Conservation (phyloP, 2,329 filamentous ascomycete species). For the Verticillium tricorpus region DNA sequence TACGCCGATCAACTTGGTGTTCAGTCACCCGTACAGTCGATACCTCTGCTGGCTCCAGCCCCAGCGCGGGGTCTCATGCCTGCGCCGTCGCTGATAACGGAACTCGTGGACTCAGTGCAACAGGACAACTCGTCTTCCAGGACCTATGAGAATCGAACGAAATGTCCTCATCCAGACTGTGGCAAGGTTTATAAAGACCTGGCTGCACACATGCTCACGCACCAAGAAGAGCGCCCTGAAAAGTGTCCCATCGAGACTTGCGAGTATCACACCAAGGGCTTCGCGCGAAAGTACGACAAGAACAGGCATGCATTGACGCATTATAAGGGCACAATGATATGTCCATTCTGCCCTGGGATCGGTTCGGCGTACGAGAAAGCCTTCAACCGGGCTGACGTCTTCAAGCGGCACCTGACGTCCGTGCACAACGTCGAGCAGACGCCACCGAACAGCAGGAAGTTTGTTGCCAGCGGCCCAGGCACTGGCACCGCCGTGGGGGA, state of each 20-base stretch:
- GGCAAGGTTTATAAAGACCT: slow-evolving; percentile 59
- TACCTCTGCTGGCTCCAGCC: not conserved
- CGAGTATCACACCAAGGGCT: slow-evolving; percentile 91
- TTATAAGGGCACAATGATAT: slow-evolving; percentile 98
- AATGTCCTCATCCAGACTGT: slow-evolving; percentile 54
- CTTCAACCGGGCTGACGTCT: slow-evolving; percentile 94
- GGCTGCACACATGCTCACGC: slow-evolving; percentile 91
- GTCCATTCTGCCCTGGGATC: slow-evolving; percentile 87
- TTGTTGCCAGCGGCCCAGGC: slow-evolving; percentile 34
- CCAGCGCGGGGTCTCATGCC: slow-evolving; percentile 1
- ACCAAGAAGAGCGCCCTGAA: slow-evolving; percentile 88
- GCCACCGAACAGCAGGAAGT: slow-evolving; percentile 82
- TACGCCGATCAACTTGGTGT: slow-evolving; percentile 6
- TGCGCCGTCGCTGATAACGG: slow-evolving; percentile 4
- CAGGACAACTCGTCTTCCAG: slow-evolving; percentile 24
- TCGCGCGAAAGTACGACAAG: slow-evolving; percentile 96
- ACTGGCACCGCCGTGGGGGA: slow-evolving; percentile 25
- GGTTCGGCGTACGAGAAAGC: slow-evolving; percentile 88
- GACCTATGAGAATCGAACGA: slow-evolving; percentile 36
- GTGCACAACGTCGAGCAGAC: slow-evolving; percentile 94
- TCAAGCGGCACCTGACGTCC: slow-evolving; percentile 90
- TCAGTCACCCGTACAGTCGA: not conserved
- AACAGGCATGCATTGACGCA: slow-evolving; percentile 94
- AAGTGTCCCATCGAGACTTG: slow-evolving; percentile 93
- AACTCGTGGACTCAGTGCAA: slow-evolving; percentile 4